Percentiles rank a stretch among this genome's conserved stretches.
These are phyloP conservation scores for Lithospermum erythrorhizon DNA, from an alignment of 257 asterid species.

Conservation along the genomic window DNA sequence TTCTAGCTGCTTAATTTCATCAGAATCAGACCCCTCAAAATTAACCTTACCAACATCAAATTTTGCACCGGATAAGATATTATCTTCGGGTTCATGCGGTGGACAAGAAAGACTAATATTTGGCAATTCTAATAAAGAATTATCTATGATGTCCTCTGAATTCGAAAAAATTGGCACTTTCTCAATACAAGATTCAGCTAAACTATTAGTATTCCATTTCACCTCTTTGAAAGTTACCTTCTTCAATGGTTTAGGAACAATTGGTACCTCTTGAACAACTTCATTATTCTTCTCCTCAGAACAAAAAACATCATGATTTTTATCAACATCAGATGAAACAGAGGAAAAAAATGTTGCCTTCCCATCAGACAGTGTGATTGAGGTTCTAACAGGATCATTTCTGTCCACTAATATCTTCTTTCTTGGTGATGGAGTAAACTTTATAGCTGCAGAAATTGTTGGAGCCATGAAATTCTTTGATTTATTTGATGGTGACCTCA, in stretches of 20 bases:
- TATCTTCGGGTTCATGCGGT: slow-evolving; percentile 5
- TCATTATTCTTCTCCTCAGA: slow-evolving; percentile 11
- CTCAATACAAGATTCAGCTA: neutral
- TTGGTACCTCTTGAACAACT: slow-evolving; percentile 65
- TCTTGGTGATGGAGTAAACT: slow-evolving; percentile 71
- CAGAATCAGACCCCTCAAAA: slow-evolving; percentile 24
- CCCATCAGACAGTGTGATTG: slow-evolving; percentile 59
- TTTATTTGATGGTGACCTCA: slow-evolving; percentile 44
- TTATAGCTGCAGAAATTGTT: slow-evolving; percentile 89
- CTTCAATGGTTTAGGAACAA: slow-evolving; percentile 37
- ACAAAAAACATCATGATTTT: slow-evolving; percentile 13
- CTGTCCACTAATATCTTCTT: slow-evolving; percentile 79
- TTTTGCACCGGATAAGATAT: slow-evolving; percentile 66
- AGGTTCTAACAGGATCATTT: slow-evolving; percentile 64
- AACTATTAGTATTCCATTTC: slow-evolving; percentile 1
- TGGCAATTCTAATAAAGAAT: too few species aligned
- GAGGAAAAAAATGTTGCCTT: slow-evolving; percentile 54
- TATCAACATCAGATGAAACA: slow-evolving; percentile 15
- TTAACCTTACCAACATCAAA: slow-evolving; percentile 34
- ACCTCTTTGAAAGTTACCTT: slow-evolving; percentile 42
- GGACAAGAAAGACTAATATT: too few species aligned
- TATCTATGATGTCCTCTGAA: too few species aligned
- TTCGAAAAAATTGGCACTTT: neutral
- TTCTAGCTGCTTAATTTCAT: slow-evolving; percentile 22
- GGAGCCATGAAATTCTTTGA: slow-evolving; percentile 83